These are phyloP conservation scores for Pseudogymnoascus sp. DNA, from an alignment of 2,329 filamentous ascomycete genomes.

Conservation along the genomic window DNA sequence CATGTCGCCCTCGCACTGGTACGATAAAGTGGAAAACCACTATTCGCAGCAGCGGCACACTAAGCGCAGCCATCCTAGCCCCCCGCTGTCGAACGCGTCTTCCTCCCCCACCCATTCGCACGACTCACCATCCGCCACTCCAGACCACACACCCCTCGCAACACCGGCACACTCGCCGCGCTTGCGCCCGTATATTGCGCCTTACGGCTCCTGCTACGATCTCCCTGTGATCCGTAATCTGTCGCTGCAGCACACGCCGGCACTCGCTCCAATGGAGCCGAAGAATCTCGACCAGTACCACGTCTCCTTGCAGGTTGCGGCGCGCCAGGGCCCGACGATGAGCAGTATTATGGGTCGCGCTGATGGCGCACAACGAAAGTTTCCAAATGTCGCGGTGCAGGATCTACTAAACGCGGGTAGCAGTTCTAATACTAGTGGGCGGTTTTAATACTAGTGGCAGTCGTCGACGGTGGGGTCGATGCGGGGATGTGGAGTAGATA, in stretches of 20 bases:
- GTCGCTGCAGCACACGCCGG: constrained; percentile 48
- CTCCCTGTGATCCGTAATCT: constrained; percentile 73
- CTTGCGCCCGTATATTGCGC: constrained; percentile 59
- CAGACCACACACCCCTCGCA: constrained; percentile 95
- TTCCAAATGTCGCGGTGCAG: constrained; percentile 80
- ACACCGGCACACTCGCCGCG: constrained; percentile 93
- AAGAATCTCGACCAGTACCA: constrained; percentile 24
- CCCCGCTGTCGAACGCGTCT: constrained; percentile 89
- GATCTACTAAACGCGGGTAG: constrained; percentile 63
- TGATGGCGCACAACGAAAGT: constrained; percentile 80
- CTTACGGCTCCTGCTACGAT: constrained; percentile 60
- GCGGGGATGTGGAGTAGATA: neutral
- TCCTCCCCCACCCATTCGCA: constrained; percentile 95
- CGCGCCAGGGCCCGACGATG: constrained; percentile 51
- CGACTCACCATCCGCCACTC: constrained; percentile 89
- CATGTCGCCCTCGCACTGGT: constrained; percentile 83
- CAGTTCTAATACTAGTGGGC: constrained; percentile 39
- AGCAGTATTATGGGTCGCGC: constrained; percentile 87
- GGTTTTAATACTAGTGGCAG: no score
- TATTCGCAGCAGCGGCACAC: constrained; percentile 64
- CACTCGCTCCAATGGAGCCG: constrained; percentile 56
- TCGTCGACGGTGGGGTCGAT: neutral
- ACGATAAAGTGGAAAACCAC: constrained; percentile 73
- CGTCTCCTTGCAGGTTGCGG: constrained; percentile 36
- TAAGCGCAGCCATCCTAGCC: constrained; percentile 88